phyloP scores from a whole-genome alignment of 2,329 filamentous ascomycete species.

The Alternaria sp. region DNA sequence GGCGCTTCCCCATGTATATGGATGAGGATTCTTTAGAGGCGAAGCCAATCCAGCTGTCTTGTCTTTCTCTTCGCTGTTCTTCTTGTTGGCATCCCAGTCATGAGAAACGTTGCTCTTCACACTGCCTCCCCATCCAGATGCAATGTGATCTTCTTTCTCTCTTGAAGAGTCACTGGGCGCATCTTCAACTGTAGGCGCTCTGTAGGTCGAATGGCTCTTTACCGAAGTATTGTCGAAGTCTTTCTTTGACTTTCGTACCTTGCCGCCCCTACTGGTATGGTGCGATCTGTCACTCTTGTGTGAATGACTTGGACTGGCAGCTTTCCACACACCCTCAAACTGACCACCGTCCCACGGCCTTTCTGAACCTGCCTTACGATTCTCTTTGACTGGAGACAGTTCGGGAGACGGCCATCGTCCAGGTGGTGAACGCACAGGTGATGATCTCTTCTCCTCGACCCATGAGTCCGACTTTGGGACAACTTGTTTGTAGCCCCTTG shows the following conservation, averaged over 20 bases:
- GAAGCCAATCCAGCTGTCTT: neutral
- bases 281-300: neutral
- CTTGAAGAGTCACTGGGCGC: constrained; percentile 16
- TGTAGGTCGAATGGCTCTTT: constrained; percentile 27
- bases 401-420: constrained; percentile 18
- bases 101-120: neutral
- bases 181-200: constrained; percentile 29
- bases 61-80: neutral
- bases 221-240: constrained; percentile 7
- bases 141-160: neutral
- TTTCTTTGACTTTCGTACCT: neutral
- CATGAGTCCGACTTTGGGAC: neutral
- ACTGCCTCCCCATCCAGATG: constrained; percentile 4
- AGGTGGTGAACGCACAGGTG: constrained; percentile 9
- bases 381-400: constrained; percentile 1
- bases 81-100: neutral
- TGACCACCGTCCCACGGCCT: neutral
- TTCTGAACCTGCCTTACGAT: neutral
- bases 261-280: neutral
- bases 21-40: neutral
- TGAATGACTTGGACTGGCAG: neutral
- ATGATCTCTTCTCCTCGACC: neutral
- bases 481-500: neutral
- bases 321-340: constrained; percentile 1
- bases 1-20: constrained; percentile 3